Base-by-base conservation (phyloP, 352 stramenopile genomes). In the Globisporangium alternatum region DNA sequence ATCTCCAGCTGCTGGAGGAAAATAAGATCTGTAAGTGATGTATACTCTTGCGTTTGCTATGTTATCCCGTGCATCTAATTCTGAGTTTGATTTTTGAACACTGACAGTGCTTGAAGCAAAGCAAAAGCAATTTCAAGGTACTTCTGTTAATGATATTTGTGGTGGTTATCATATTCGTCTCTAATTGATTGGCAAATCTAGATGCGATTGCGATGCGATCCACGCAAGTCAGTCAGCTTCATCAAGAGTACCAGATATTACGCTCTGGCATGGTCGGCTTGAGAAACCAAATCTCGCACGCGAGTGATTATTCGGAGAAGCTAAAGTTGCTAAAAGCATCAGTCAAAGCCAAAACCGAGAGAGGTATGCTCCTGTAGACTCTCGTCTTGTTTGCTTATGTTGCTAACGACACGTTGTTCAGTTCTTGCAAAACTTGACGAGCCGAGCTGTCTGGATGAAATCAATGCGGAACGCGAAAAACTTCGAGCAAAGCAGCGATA, bases 401-500 rank as follows among this genome's bases (percentile, higher is more conserved):
- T 15, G 12, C 45, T 43, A 13, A 62, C n/a, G 31, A 5, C 53
- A 30, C 47, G 66, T 33, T 56, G 21, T 45, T 19, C 25, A 22
- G 22, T 28, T 22, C 25, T 21, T 55, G 28, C 33, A 3, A 45
- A 71, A 13, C 59, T 81, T 6, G 28, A 65, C 25, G 60, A 74
- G 44, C 64, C 69, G 6, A 47, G 49, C 41, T 49, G 71, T 7
- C 54, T 74, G 12, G 70, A 72, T 33, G 45, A 63, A 33, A 62
- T 71, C 28, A 59, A 60, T n/a, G 28, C 67, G 19, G 66, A 74
- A 33, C 64, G 77, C 17, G 72, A 81, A 37, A 83, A 86, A 47
- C 60, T 87, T 19, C 66, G 67, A 60, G 70, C 66, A 12, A 88
- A 89, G 56, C 72, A 73, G 57, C 63, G 62, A 63, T 73, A 78